These are phyloP conservation scores for Dactylellina leptospora DNA, from an alignment of 2,329 filamentous ascomycete species.

Conservation along the genomic window DNA sequence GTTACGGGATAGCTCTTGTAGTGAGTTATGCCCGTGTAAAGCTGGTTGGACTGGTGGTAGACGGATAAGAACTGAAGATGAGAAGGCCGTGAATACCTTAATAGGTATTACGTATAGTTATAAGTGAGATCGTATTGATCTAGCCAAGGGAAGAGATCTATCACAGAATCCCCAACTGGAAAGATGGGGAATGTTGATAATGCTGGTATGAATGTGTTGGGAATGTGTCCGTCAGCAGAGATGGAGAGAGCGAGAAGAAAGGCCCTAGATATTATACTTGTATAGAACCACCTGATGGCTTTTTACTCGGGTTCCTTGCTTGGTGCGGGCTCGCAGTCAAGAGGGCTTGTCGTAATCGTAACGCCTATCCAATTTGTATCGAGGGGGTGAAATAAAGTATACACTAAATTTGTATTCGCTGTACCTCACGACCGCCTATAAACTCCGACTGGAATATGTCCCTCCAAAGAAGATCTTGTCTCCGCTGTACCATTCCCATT, in stretches of 20 bases:
- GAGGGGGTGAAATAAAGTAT: background rate
- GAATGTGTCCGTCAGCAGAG: background rate
- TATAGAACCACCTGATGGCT: slow-evolving; percentile 3
- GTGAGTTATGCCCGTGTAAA: no score
- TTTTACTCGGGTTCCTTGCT: background rate
- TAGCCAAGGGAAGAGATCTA: no score
- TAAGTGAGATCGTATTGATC: no score
- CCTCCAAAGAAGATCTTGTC: background rate
- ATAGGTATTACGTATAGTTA: no score
- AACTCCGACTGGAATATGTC: background rate
- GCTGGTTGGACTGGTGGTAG: no score
- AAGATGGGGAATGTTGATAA: slow-evolving; percentile 18
- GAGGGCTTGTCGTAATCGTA: no score
- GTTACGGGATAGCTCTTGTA: no score
- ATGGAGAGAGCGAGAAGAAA: slow-evolving; percentile 4
- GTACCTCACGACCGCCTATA: background rate
- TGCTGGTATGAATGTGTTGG: slow-evolving; percentile 25
- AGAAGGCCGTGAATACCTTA: no score
- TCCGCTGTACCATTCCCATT: background rate
- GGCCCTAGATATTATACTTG: slow-evolving; percentile 20
- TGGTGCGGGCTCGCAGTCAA: background rate
- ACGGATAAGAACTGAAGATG: no score
- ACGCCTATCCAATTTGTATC: no score
- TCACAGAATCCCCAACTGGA: background rate
- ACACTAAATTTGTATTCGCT: no score